Evolutionary conservation across 1,139 yeast species (phyloP).

Genomic region (Zygosaccharomyces sapae): DNA sequence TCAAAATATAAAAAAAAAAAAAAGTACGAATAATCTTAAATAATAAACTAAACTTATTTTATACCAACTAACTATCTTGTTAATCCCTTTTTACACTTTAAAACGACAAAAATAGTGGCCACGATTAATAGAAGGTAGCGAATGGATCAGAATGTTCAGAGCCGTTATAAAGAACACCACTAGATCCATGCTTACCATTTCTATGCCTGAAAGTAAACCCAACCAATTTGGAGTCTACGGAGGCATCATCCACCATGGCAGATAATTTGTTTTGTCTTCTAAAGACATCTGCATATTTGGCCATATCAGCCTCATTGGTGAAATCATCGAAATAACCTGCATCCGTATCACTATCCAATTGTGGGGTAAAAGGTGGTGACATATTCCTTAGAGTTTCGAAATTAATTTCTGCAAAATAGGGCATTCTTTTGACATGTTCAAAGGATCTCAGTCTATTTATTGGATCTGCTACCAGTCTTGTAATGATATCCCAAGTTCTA

Average conservation of each 20-base stretch:
- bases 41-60: background rate
- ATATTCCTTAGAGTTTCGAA: slow-evolving; percentile 67
- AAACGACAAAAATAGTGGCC: background rate
- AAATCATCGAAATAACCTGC: slow-evolving; percentile 99
- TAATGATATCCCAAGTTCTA: slow-evolving; percentile 90
- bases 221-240: slow-evolving; percentile 70
- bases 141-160: slow-evolving; percentile 41
- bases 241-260: slow-evolving; percentile 65
- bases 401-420: slow-evolving; percentile 79
- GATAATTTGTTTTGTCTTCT: slow-evolving; percentile 85
- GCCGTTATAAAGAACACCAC: slow-evolving; percentile 40
- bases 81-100: background rate
- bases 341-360: slow-evolving; percentile 92
- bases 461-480: slow-evolving; percentile 75
- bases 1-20: background rate
- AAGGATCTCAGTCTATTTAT: slow-evolving; percentile 68
- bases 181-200: slow-evolving; percentile 50
- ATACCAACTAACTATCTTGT: background rate
- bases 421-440: slow-evolving; percentile 72
- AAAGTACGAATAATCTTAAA: background rate
- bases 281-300: slow-evolving; percentile 93
- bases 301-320: slow-evolving; percentile 94
- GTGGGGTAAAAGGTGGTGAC: slow-evolving; percentile 94
- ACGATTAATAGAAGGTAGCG: slow-evolving; percentile 38
- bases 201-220: slow-evolving; percentile 93